A percentile compares a stretch with the other conserved stretches of the same genome.
Conservation (phyloP, 2,329 filamentous ascomycete genomes). For the Colletotrichum cuscutae region DNA sequence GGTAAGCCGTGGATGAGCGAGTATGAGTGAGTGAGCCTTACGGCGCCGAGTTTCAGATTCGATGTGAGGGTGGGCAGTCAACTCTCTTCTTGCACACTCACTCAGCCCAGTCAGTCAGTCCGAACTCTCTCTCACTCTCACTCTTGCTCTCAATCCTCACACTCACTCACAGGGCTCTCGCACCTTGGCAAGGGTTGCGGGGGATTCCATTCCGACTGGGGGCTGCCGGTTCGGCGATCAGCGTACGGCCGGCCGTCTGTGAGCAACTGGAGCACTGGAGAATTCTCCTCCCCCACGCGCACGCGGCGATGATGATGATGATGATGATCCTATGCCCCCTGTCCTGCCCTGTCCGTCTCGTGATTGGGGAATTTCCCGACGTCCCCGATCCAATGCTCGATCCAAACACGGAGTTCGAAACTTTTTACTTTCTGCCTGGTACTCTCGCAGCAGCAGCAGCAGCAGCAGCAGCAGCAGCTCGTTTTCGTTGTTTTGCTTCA, state of each 20-base stretch:
- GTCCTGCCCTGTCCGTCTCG: neutral
- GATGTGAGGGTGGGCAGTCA: neutral
- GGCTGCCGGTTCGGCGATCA: neutral
- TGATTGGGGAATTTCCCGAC: slow-evolving; percentile 5
- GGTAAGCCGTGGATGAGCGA: neutral
- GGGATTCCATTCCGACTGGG: neutral
- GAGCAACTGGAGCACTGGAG: neutral
- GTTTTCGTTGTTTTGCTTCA: neutral
- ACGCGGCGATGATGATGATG: neutral
- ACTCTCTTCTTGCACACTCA: too few relatives aligned
- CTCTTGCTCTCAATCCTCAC: neutral
- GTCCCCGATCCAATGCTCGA: slow-evolving; percentile 1
- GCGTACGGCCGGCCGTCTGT: neutral
- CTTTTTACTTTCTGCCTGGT: neutral
- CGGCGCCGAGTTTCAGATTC: slow-evolving; percentile 5
- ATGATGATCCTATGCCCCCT: neutral
- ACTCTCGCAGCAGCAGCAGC: neutral
- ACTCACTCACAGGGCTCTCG: neutral
- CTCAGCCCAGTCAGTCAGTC: neutral
- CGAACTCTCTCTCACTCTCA: neutral
- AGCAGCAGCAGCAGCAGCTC: neutral
- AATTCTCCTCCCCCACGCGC: neutral
- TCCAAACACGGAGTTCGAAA: slow-evolving; percentile 1
- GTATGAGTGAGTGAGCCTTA: neutral
- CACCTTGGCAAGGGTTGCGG: neutral